phyloP scores from a whole-genome alignment of 2,329 filamentous ascomycete genomes.

The Fusarium coffeatum region DNA sequence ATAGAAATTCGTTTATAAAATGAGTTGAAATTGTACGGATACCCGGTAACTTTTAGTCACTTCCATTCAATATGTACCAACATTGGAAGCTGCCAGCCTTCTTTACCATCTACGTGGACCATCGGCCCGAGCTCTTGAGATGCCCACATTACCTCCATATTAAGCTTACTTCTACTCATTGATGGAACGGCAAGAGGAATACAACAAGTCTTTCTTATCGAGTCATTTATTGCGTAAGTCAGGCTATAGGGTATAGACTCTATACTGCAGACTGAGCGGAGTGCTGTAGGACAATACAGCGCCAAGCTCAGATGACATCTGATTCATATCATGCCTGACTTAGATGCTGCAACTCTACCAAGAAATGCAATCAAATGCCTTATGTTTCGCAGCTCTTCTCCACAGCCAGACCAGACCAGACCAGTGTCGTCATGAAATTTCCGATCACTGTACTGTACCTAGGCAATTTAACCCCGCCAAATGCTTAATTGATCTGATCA shows the following conservation, averaged over 20 bases:
- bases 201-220: not conserved
- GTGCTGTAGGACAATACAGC: not conserved
- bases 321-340: not conserved
- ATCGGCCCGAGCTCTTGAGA: not conserved
- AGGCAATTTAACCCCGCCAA: not conserved
- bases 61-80: not conserved
- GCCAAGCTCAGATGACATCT: constrained; percentile 2
- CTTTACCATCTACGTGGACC: not conserved
- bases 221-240: not conserved
- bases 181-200: not conserved
- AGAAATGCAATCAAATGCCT: constrained; percentile 8
- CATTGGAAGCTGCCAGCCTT: not conserved
- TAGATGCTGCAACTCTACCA: not conserved
- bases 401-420: not conserved
- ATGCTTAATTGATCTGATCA: constrained; percentile 9
- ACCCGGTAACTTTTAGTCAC: not conserved
- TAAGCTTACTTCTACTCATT: not conserved
- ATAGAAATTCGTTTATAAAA: not conserved
- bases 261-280: not conserved
- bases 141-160: not conserved
- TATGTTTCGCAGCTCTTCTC: constrained; percentile 21
- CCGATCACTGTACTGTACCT: not conserved
- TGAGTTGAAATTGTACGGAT: not conserved
- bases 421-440: constrained; percentile 26
- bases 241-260: not conserved